phyloP scores from a whole-genome alignment of 345 rosid genomes.

The Eucalyptus sideroxylon region DNA sequence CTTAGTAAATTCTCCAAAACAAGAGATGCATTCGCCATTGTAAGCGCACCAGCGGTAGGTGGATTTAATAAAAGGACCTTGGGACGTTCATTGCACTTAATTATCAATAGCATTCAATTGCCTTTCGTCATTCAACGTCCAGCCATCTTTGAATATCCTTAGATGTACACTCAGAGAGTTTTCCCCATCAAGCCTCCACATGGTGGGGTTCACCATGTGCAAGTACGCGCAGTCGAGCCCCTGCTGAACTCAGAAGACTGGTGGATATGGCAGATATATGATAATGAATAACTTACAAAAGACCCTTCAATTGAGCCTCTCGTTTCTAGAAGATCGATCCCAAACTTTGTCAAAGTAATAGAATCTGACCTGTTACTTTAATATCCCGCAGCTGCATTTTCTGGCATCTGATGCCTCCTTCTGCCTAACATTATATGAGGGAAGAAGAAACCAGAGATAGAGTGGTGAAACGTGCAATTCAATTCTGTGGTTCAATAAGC shows the following conservation, averaged over 20 bases:
- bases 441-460: not conserved
- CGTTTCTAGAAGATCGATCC: not conserved
- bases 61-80: not conserved
- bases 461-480: not conserved
- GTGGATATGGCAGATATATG: not conserved
- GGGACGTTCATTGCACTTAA: not conserved
- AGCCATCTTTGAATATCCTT: not conserved
- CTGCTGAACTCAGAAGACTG: not conserved
- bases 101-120: not conserved
- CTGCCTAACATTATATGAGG: not conserved
- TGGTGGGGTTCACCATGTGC: not conserved
- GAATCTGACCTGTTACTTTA: not conserved
- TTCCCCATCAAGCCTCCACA: not conserved
- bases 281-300: not conserved
- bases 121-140: not conserved
- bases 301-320: not conserved
- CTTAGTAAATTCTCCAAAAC: not conserved
- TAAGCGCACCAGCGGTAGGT: not conserved
- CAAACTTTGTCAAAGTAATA: not conserved
- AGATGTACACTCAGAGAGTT: not conserved
- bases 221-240: not conserved
- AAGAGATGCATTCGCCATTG: not conserved
- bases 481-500: not conserved
- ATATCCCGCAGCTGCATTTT: not conserved
- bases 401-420: not conserved